Conservation (phyloP, 345 rosid genomes). For the Salix koriyanagi region DNA sequence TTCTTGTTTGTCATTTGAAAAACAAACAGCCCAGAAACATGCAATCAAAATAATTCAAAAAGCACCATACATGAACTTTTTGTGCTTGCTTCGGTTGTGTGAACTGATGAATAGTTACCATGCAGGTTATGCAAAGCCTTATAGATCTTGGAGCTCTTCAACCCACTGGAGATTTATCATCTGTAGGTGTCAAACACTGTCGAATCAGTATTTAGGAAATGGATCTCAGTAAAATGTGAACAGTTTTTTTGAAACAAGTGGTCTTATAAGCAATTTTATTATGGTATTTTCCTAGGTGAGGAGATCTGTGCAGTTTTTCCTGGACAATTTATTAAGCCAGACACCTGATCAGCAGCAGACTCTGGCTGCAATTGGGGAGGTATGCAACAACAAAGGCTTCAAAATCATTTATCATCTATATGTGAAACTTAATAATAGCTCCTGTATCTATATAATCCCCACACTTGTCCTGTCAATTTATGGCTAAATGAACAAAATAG, state of each 20-base stretch:
- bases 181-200: conserved; percentile 40
- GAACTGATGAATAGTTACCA: conserved; percentile 23
- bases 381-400: conserved; percentile 16
- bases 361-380: conserved; percentile 89
- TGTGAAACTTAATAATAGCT: neutral
- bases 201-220: neutral
- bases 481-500: neutral
- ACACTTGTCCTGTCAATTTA: neutral
- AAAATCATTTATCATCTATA: neutral
- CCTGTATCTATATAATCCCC: neutral
- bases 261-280: neutral
- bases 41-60: neutral
- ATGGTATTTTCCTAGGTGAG: conserved; percentile 53
- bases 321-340: conserved; percentile 77
- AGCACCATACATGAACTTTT: neutral
- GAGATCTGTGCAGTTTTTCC: conserved; percentile 89
- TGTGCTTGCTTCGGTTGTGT: conserved; percentile 1
- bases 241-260: neutral
- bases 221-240: neutral
- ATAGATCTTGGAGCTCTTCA: conserved; percentile 91
- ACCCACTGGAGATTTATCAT: conserved; percentile 90
- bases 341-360: conserved; percentile 86
- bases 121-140: conserved; percentile 76
- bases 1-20: neutral
- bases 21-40: neutral